Evolutionary conservation across 2,329 filamentous ascomycete species (phyloP).

Genomic region (Trichoderma cornu-damae): DNA sequence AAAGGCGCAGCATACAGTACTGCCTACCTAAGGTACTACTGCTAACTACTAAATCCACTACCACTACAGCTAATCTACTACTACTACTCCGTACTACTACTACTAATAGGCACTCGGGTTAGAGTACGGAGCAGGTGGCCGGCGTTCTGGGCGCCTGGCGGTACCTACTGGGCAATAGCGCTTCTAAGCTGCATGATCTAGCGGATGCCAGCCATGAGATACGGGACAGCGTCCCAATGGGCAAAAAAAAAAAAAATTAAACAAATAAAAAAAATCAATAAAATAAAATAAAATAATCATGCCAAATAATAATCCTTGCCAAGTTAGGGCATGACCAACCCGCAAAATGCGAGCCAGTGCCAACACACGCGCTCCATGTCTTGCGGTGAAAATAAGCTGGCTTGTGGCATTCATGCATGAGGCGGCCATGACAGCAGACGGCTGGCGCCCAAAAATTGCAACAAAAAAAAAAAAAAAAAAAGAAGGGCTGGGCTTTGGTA

Average conservation of each 20-base stretch:
- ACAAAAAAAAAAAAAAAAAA: neutral
- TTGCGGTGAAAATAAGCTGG: slow-evolving; percentile 9
- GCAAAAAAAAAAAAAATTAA: too few relatives aligned
- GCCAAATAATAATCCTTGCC: neutral
- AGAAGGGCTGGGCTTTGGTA: neutral
- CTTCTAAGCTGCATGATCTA: slow-evolving; percentile 8
- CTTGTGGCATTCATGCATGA: slow-evolving; percentile 17
- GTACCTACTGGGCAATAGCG: neutral
- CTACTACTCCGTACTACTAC: neutral
- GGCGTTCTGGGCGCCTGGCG: neutral
- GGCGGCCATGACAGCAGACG: slow-evolving; percentile 5
- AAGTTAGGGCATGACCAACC: slow-evolving; percentile 2
- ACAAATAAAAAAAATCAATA: too few relatives aligned
- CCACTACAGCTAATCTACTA: neutral
- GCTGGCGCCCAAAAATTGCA: slow-evolving; percentile 11
- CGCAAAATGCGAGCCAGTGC: slow-evolving; percentile 9
- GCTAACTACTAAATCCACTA: too few relatives aligned
- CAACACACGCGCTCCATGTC: slow-evolving; percentile 8
- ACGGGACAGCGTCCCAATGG: neutral
- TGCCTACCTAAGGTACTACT: too few relatives aligned
- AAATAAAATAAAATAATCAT: neutral
- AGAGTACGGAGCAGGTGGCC: neutral
- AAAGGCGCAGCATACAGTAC: too few relatives aligned
- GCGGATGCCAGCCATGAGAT: slow-evolving; percentile 6
- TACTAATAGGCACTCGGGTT: neutral